Base-by-base conservation (phyloP, 805 yeast genomes). In the Pichia gijzeniarum region DNA sequence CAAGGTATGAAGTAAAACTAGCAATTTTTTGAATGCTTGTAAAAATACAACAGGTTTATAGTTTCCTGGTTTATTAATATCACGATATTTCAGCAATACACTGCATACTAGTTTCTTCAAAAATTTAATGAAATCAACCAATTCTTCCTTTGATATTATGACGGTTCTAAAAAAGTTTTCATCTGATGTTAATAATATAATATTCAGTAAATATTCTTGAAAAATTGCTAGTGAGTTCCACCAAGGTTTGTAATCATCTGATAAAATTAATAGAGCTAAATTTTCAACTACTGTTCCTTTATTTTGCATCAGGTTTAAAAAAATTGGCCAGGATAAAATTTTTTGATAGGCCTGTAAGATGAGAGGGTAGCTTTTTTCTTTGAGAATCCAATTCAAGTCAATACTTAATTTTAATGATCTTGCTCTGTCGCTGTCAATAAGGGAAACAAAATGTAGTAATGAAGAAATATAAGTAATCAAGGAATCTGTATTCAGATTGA, bases 1-100 rank as follows among this genome's bases (percentile, higher is more conserved):
- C 1, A 86, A 60, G 58, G 83, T 90, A 43, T 81, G 76, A 42
- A 84, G 60, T 3, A 84, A 69, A 22, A 27, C 12, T 8, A 45
- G 16, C 16, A 38, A 13, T 20, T 35, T 45, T 38, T 36, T 32
- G 19, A 45, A 45, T 12, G 18, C 14, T 6, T 17, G 10, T 14
- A 36, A 16, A 34, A 45, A 41, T 3, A 18, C 22, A 7, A 16
- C 13, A 3, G 25, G 14, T 4, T 19, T 34, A 17, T 27, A n/a
- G n/a, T 25, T 10, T 7, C 13, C 22, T 3, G 22, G 36, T 22
- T 31, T 43, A 10, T 21, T n/a, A 8, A 45, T n/a, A n/a, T 40
- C 43, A 32, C 44, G 34, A 22, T 40, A 45, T 27, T 22, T 40
- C 2, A 40, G 16, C 13, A 45, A 34, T 7, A 38, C 16, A 14